Conservation (phyloP, 1,139 yeast genomes). For the Kurtzmaniella quercitrusa region DNA sequence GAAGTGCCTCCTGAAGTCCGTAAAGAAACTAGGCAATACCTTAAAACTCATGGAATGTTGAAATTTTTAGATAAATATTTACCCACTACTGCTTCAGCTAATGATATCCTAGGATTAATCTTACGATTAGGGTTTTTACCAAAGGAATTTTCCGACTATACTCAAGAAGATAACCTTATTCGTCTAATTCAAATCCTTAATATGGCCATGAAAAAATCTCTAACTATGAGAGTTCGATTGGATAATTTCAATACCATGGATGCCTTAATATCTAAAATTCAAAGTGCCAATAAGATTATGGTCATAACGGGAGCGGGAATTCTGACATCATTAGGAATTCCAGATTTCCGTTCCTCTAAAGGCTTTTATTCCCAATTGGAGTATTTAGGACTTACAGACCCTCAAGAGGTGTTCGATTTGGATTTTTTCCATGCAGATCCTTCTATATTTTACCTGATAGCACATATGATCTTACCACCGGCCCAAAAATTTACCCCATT, state of each 20-base stretch:
- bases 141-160: constrained; percentile 28
- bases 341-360: constrained; percentile 87
- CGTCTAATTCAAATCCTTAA: constrained; percentile 50
- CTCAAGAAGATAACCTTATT: constrained; percentile 40
- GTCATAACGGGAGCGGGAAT: constrained; percentile 96
- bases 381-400: constrained; percentile 75
- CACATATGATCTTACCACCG: constrained; percentile 84
- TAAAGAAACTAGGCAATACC: constrained; percentile 47
- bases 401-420: constrained; percentile 90
- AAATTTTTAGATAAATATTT: constrained; percentile 55
- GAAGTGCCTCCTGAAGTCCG: constrained; percentile 15
- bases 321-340: constrained; percentile 87
- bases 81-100: constrained; percentile 54
- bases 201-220: constrained; percentile 58
- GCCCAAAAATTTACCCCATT: constrained; percentile 73
- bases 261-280: constrained; percentile 53
- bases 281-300: constrained; percentile 56
- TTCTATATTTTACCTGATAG: constrained; percentile 77
- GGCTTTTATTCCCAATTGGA: constrained; percentile 79
- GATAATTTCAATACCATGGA: constrained; percentile 53
- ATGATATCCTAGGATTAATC: constrained; percentile 47
- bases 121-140: constrained; percentile 52
- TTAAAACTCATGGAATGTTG: constrained; percentile 60
- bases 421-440: constrained; percentile 76
- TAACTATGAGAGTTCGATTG: constrained; percentile 49